Evolutionary conservation across 495 filamentous ascomycete genomes (phyloP).

Genomic region (Aspergillus mulundensis): DNA sequence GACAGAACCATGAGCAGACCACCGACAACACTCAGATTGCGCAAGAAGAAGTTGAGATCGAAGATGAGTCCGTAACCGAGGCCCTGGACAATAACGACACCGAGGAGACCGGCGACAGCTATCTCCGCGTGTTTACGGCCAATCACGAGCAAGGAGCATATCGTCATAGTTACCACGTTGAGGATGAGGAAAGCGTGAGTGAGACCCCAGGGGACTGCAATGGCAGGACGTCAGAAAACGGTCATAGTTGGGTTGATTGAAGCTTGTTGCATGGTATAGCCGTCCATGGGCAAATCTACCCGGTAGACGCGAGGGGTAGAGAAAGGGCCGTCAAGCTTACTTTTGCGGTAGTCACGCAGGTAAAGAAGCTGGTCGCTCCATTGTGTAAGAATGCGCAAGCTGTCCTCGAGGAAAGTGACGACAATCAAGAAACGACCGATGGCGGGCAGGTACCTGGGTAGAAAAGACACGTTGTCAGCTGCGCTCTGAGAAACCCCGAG

Average conservation of each 20-base stretch:
- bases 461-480: constrained; percentile 37
- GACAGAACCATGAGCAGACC: constrained; percentile 96
- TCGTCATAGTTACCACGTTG: constrained; percentile 86
- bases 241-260: not conserved
- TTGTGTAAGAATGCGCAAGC: constrained; percentile 93
- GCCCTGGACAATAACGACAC: constrained; percentile 91
- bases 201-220: constrained; percentile 76
- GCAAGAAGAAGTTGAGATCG: constrained; percentile 99
- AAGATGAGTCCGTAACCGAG: constrained; percentile 98
- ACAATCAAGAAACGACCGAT: constrained; percentile 97
- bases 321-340: constrained; percentile 47
- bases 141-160: constrained; percentile 82
- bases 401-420: constrained; percentile 97
- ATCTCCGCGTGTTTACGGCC: constrained; percentile 85
- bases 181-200: constrained; percentile 90
- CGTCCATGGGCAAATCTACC: not conserved
- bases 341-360: constrained; percentile 87
- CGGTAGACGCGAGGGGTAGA: not conserved
- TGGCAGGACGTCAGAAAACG: not conserved
- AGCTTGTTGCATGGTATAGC: constrained; percentile 5
- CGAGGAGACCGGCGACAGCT: constrained; percentile 84
- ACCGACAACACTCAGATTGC: constrained; percentile 94
- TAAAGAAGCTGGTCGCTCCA: constrained; percentile 95
- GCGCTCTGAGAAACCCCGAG: constrained; percentile 7
- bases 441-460: constrained; percentile 77